Base-by-base conservation (phyloP, 2,329 filamentous ascomycete genomes). In the Fusarium nematophilum region DNA sequence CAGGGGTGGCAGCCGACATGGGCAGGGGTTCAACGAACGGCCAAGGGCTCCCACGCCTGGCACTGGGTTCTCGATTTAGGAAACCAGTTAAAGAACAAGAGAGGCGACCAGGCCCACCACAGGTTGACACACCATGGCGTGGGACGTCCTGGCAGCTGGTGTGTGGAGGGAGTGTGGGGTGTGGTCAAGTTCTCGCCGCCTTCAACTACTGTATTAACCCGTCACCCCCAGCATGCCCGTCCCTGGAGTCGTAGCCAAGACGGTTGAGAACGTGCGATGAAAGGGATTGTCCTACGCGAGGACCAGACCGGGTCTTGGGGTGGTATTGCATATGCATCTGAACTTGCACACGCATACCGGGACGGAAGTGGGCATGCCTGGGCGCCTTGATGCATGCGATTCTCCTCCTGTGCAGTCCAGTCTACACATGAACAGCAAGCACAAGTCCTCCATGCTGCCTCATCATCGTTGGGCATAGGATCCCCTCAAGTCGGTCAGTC, bases 181-280 rank as follows among this genome's bases (percentile, higher is more conserved):
- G 61, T 51, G 59, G 55, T 53, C 50, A n/a, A 66, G 51, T 54
- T 56, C 39, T 62, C 38, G 53, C 55, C 46, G 47, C 50, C 56
- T 51, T n/a, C 58, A 43, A 54, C 55, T 64, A n/a, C n/a, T n/a
- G n/a, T n/a, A n/a, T n/a, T n/a, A n/a, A n/a, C 57, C 57, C 42
- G 44, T 39, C 50, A 44, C 38, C 26, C 17, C 15, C 44, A 53
- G 37, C 50, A 42, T 40, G 44, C 57, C 48, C 50, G 47, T 59
- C 54, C 45, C 57, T 57, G 49, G 50, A 45, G 52, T 56, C 44
- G 29, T 44, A 55, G 62, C 50, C 58, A 66, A 59, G 58, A 65
- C 57, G 60, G 62, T 66, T 65, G 66, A 54, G 62, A 66, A 69
- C 66, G 55, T 65, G 65, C 52, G 52, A 67, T 68, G 56, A 68